phyloP scores from a whole-genome alignment of 345 rosid genomes.

The Leavenworthia alabamica region DNA sequence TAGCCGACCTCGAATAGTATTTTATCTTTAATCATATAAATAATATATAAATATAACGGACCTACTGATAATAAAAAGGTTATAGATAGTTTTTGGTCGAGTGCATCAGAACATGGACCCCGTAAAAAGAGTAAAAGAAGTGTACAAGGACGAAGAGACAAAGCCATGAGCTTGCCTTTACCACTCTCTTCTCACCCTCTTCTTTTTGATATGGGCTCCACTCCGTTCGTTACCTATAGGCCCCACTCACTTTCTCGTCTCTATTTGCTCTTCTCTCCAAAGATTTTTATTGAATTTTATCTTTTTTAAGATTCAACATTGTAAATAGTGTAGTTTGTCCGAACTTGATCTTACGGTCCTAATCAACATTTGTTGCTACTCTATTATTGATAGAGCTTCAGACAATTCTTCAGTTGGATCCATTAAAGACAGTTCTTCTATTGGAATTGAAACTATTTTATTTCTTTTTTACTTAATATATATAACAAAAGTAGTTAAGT shows the following conservation, averaged over 20 bases:
- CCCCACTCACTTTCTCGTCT: slow-evolving; percentile 12
- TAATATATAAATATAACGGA: background rate
- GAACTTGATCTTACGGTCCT: background rate
- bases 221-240: background rate
- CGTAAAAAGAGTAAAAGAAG: slow-evolving; percentile 22
- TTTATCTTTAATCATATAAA: slow-evolving; percentile 10
- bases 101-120: slow-evolving; percentile 3
- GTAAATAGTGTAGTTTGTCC: background rate
- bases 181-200: background rate
- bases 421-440: background rate
- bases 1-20: background rate
- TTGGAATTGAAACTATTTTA: background rate
- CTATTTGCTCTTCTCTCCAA: background rate
- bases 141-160: slow-evolving; percentile 27
- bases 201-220: slow-evolving; percentile 3
- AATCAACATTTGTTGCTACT: background rate
- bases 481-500: background rate
- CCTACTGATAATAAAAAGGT: background rate
- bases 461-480: background rate
- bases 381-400: background rate
- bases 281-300: background rate
- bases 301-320: background rate
- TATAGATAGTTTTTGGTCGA: background rate
- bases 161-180: slow-evolving; percentile 18
- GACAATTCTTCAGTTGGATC: background rate